Conservation (phyloP, 192 early-diverging fungal species). For the Phlyctochytrium arcticum region DNA sequence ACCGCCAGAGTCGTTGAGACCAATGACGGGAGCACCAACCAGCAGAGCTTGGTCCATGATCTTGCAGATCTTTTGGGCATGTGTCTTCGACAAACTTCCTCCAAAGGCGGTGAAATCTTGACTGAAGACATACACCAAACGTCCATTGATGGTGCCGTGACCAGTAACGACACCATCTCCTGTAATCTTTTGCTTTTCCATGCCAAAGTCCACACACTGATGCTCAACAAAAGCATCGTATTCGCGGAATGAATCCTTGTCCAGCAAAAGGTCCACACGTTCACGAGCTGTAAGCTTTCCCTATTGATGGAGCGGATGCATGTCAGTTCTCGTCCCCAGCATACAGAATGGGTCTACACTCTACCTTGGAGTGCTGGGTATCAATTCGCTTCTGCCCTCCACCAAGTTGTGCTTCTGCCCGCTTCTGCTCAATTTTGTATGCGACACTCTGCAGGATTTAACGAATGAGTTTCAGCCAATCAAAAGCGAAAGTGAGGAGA, state of each 20-base stretch:
- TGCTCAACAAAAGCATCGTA: slow-evolving; percentile 94
- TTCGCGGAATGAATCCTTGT: slow-evolving; percentile 81
- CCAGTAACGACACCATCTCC: slow-evolving; percentile 97
- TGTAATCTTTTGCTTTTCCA: slow-evolving; percentile 75
- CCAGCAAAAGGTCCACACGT: slow-evolving; percentile 79
- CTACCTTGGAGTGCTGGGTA: slow-evolving; percentile 80
- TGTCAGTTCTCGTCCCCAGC: background rate
- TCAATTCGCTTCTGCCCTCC: slow-evolving; percentile 77
- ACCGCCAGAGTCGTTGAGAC: slow-evolving; percentile 95
- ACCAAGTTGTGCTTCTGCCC: slow-evolving; percentile 67
- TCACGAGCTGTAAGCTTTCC: slow-evolving; percentile 94
- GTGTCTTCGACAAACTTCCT: slow-evolving; percentile 80
- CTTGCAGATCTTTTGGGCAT: slow-evolving; percentile 91
- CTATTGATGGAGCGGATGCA: slow-evolving; percentile 24
- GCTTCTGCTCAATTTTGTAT: slow-evolving; percentile 50
- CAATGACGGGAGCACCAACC: slow-evolving; percentile 92
- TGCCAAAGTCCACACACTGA: slow-evolving; percentile 86
- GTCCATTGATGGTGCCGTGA: slow-evolving; percentile 88
- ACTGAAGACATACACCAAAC: slow-evolving; percentile 84
- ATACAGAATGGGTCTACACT: background rate
- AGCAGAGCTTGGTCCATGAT: slow-evolving; percentile 88
- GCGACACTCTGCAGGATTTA: too few species aligned
- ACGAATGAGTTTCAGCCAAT: too few species aligned
- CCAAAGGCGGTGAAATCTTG: slow-evolving; percentile 95
- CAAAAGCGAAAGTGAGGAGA: too few species aligned